Evolutionary conservation across 2,329 filamentous ascomycete species (phyloP).

Genomic region (Aspergillus sp.): DNA sequence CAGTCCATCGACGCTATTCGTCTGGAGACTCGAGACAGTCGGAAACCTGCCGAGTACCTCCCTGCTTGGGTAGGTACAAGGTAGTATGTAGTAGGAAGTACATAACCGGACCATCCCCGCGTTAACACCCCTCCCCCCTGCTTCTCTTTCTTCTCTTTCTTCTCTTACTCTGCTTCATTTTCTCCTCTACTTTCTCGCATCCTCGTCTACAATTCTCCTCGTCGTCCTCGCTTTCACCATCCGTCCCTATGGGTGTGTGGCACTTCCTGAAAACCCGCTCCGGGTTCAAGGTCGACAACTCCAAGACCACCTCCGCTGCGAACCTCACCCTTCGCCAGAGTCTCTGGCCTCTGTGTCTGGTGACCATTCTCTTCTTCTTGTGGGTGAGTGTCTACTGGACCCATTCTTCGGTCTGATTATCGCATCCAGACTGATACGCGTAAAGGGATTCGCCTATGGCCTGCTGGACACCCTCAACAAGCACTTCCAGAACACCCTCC

Average conservation of each 20-base stretch:
- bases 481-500: conserved; percentile 57
- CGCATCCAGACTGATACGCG: background rate
- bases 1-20: background rate
- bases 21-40: too few relatives aligned
- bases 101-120: background rate
- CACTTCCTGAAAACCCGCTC: conserved; percentile 30
- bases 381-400: conserved; percentile 40
- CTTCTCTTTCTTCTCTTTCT: background rate
- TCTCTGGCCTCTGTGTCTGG: conserved; percentile 42
- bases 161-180: background rate
- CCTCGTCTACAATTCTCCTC: background rate
- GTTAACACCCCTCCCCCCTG: background rate
- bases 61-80: too few relatives aligned
- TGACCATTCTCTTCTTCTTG: conserved; percentile 51
- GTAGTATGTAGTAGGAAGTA: background rate
- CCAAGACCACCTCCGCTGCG: conserved; percentile 38
- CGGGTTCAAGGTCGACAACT: conserved; percentile 31
- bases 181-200: background rate
- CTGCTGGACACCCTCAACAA: conserved; percentile 51
- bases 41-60: too few relatives aligned
- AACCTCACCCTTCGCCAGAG: conserved; percentile 44
- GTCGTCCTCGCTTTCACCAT: background rate
- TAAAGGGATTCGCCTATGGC: conserved; percentile 50
- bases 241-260: conserved; percentile 22
- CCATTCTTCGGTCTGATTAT: background rate